Base-by-base conservation (phyloP, 2,329 filamentous ascomycete species). In the Penicillium griseofulvum region DNA sequence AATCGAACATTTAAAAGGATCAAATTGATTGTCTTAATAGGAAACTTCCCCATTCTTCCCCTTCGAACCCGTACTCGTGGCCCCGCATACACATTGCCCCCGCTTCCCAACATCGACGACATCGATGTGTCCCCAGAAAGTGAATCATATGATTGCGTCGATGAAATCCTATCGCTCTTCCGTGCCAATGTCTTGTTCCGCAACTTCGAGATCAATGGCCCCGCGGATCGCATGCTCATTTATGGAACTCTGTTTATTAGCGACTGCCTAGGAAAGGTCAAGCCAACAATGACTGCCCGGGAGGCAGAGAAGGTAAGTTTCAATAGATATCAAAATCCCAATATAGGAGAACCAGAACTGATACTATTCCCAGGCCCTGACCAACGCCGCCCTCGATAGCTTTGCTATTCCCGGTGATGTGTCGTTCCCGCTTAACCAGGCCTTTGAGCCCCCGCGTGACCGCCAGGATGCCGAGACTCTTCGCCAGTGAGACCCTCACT, bases 101-200 rank as follows among this genome's bases (percentile, higher is more conserved):
- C 83, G 41, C 81, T 91, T 52, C 79, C 79, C 73, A 83, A 86
- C 75, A 70, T 70, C 54, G 71, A 74, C 57, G 76, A 80, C 29
- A 65, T 76, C 51, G 77, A 80, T 53, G 72, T 82, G 67, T 91
- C 97, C 74, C 88, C 91, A 47, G 90, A 94, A 74, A 87, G 86
- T 75, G 91, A 96, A 75, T 92, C 89, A 69, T 97, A 97, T 81
- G 94, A 99, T 79, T 90, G 94, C 59, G 84, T 97, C 52, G 94
- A 99, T 78, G 94, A 99, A 80, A 87, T 95, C 49, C 83, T 99
- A 52, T 83, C 87, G 12, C 84, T 97, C 47, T 99, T 97, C 83
- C 90, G 94, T 62, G 93, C 94, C 68, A 97, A 99, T 81, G 97
- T 93, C 57, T 93, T 99, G 77, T 99, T 97, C 83, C 89, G 94